Evolutionary conservation across 148 eudicot genomes (phyloP).

Genomic region (Rhododendron ovatum): DNA sequence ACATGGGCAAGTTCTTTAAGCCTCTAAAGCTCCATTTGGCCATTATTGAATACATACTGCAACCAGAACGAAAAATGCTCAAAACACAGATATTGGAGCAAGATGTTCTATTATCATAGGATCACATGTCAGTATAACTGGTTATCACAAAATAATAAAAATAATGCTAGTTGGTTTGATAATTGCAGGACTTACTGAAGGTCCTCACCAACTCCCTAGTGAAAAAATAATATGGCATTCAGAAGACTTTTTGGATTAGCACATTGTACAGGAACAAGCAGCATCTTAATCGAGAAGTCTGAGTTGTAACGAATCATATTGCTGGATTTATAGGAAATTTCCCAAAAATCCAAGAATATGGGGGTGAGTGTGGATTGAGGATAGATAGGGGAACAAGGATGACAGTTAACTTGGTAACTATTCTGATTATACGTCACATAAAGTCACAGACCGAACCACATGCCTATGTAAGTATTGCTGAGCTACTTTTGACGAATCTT

Average conservation of each 20-base stretch:
- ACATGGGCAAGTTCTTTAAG: slow-evolving; percentile 65
- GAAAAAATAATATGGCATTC: not conserved
- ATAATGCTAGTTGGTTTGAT: not conserved
- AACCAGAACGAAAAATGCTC: slow-evolving; percentile 17
- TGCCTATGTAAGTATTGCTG: not conserved
- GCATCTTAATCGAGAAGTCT: not conserved
- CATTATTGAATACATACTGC: slow-evolving; percentile 93
- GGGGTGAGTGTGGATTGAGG: not conserved
- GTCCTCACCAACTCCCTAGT: not conserved
- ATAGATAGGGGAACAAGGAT: not conserved
- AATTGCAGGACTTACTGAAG: not conserved
- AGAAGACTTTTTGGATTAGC: not conserved
- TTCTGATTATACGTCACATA: not conserved
- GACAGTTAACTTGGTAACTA: not conserved
- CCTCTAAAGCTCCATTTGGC: slow-evolving; percentile 82
- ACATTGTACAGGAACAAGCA: not conserved
- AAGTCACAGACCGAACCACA: not conserved
- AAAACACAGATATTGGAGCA: not conserved
- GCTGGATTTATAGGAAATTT: not conserved
- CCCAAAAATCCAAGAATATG: not conserved
- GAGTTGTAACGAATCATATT: not conserved
- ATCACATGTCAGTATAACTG: not conserved
- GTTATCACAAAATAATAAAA: not conserved
- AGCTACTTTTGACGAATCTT: not conserved
- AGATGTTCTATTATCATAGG: not conserved